Evolutionary conservation across 2,329 filamentous ascomycete genomes (phyloP).

Genomic region (Decorospora gaudefroyi): DNA sequence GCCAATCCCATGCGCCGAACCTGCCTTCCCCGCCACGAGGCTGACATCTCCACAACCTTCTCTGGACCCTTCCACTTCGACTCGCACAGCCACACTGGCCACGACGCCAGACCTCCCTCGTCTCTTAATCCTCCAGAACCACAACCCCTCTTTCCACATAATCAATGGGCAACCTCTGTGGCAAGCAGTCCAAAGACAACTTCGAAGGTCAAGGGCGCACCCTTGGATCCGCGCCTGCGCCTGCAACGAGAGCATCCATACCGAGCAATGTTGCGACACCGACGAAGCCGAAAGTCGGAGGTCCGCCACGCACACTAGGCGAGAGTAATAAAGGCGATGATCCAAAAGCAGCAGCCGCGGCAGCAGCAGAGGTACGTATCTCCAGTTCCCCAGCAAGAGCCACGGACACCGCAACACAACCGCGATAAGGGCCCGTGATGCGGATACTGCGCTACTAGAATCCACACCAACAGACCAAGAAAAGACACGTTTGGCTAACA

Average conservation of each 20-base stretch:
- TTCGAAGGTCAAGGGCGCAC: slow-evolving; percentile 75
- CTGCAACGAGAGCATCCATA: slow-evolving; percentile 51
- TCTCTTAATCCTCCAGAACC: background rate
- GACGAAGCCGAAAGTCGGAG: slow-evolving; percentile 54
- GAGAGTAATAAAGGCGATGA: slow-evolving; percentile 56
- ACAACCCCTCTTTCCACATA: slow-evolving; percentile 18
- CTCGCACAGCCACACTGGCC: slow-evolving; percentile 18
- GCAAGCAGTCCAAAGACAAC: slow-evolving; percentile 64
- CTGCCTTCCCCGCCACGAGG: slow-evolving; percentile 24
- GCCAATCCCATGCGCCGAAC: slow-evolving; percentile 15
- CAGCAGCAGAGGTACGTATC: slow-evolving; percentile 77
- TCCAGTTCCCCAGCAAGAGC: background rate
- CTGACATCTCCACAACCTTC: slow-evolving; percentile 22
- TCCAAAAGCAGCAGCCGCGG: slow-evolving; percentile 73
- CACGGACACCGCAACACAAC: slow-evolving; percentile 4
- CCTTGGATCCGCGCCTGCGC: slow-evolving; percentile 62
- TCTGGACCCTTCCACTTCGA: slow-evolving; percentile 25
- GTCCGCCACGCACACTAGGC: slow-evolving; percentile 66
- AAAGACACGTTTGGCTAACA: slow-evolving; percentile 13
- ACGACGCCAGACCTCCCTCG: slow-evolving; percentile 2
- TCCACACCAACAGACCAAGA: background rate
- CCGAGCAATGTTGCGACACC: slow-evolving; percentile 35
- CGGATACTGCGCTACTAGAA: slow-evolving; percentile 1
- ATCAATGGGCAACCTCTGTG: slow-evolving; percentile 84
- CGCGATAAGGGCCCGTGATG: slow-evolving; percentile 22